Evolutionary conservation across 78 protist genomes (phyloP), one percentile per base, ranked within the genome.

Genomic region (Creolimax fragrantissima): DNA sequence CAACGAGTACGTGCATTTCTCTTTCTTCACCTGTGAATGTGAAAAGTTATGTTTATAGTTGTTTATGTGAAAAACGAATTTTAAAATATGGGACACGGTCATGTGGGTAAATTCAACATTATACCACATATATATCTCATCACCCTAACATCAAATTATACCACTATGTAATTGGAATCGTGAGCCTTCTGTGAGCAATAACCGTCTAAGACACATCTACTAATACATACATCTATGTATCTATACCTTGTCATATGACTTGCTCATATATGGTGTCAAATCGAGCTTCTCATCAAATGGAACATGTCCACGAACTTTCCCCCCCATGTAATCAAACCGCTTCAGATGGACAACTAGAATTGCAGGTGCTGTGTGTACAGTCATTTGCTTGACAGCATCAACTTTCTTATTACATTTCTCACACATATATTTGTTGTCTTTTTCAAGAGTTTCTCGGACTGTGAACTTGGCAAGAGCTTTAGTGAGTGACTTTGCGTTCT

Each of bases 341-440:
- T 96, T 96, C 35, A 96, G 94, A 4, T 95, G 95, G 11, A 96
- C 41, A 24, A n/a, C 3, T 41, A 96, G 96, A 32, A 94, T 91
- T 5, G 3, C 35, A 5, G 97, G 97, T 35, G 91, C n/a, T 24
- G 7, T 6, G 90, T 43, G 37, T 32, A 95, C 11, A 2, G 84
- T 6, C n/a, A 93, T 6, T 39, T 42, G 44, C 92, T 93, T 93
- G 7, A 2, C 2, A 3, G 96, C 97, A 5, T 2, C 2, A 37
- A 90, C 92, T 81, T 36, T 42, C 32, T 17, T 2, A 3, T 11
- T 7, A 44, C 93, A 84, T 4, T 85, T 90, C 41, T 74, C 85
- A 88, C 97, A 96, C 35, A 95, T 93, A 94, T 95, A 98, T 91
- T 92, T 88, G 94, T 97, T 97, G 89, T 93, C 91, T 35, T 95